Conservation (phyloP, 2,329 filamentous ascomycete genomes). For the Penicillium fuscoglaucum region DNA sequence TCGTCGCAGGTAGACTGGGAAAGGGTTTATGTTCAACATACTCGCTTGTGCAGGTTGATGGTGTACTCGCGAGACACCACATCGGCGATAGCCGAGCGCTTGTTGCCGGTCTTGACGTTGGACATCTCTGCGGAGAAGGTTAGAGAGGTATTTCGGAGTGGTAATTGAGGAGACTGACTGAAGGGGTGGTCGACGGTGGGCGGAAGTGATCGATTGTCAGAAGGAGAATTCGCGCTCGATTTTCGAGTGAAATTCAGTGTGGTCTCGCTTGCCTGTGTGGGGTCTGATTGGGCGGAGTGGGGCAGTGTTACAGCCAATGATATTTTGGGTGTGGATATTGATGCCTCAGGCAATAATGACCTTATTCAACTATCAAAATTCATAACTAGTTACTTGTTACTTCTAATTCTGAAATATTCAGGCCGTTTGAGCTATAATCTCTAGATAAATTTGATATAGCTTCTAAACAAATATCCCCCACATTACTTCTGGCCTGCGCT, state of each 20-base stretch:
- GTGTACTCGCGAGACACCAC: slow-evolving; percentile 99
- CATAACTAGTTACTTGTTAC: not conserved
- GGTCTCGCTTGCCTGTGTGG: slow-evolving; percentile 38
- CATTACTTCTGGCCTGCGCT: slow-evolving; percentile 49
- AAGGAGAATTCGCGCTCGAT: slow-evolving; percentile 27
- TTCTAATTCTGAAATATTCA: not conserved
- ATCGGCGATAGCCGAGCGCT: slow-evolving; percentile 96
- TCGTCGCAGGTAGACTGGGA: slow-evolving; percentile 24
- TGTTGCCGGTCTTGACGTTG: slow-evolving; percentile 66
- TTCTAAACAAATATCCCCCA: not conserved
- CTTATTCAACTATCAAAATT: not conserved
- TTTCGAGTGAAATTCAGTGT: slow-evolving; percentile 39
- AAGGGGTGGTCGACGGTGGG: slow-evolving; percentile 42
- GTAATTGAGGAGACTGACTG: slow-evolving; percentile 34
- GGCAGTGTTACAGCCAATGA: not conserved
- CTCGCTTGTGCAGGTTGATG: slow-evolving; percentile 99
- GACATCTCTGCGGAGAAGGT: slow-evolving; percentile 60
- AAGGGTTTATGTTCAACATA: slow-evolving; percentile 58
- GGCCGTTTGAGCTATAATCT: not conserved
- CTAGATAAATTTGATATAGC: not conserved
- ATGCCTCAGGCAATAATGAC: not conserved
- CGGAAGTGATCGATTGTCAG: slow-evolving; percentile 39
- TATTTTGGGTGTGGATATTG: not conserved
- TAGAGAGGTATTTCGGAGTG: slow-evolving; percentile 6
- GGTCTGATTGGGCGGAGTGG: slow-evolving; percentile 30